These are phyloP conservation scores for Diaporthe citrichinensis DNA, from an alignment of 2,329 filamentous ascomycete genomes.

Conservation along the genomic window DNA sequence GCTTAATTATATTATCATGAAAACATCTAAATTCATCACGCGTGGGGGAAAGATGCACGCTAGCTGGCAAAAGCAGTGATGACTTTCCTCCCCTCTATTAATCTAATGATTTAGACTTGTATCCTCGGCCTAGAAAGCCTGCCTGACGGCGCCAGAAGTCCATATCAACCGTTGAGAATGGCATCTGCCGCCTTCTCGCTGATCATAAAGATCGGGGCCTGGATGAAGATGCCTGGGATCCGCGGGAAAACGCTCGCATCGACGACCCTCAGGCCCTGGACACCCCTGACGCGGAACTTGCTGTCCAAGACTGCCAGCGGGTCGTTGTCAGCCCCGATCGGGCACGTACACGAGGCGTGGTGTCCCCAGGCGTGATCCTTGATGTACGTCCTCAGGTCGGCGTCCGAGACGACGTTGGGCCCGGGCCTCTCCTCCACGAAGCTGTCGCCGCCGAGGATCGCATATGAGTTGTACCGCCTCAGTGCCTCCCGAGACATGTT, in stretches of 20 bases:
- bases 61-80: background rate
- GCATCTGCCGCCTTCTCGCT: conserved; percentile 70
- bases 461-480: conserved; percentile 58
- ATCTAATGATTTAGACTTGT: background rate
- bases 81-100: background rate
- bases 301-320: conserved; percentile 60
- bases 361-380: conserved; percentile 32
- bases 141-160: background rate
- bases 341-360: conserved; percentile 33
- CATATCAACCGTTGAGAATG: conserved; percentile 51
- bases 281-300: conserved; percentile 66
- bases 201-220: conserved; percentile 46
- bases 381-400: conserved; percentile 14
- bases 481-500: conserved; percentile 71
- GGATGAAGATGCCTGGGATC: conserved; percentile 60
- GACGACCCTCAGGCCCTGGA: conserved; percentile 66
- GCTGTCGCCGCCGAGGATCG: conserved; percentile 38
- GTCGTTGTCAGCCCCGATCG: conserved; percentile 28
- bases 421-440: conserved; percentile 30
- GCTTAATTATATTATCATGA: background rate
- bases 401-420: background rate
- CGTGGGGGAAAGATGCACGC: background rate
- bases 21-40: background rate
- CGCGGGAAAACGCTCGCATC: conserved; percentile 68
- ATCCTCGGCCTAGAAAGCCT: too few relatives aligned